Base-by-base conservation (phyloP, 78 protist genomes). In the Anaeramoeba flamelloides region DNA sequence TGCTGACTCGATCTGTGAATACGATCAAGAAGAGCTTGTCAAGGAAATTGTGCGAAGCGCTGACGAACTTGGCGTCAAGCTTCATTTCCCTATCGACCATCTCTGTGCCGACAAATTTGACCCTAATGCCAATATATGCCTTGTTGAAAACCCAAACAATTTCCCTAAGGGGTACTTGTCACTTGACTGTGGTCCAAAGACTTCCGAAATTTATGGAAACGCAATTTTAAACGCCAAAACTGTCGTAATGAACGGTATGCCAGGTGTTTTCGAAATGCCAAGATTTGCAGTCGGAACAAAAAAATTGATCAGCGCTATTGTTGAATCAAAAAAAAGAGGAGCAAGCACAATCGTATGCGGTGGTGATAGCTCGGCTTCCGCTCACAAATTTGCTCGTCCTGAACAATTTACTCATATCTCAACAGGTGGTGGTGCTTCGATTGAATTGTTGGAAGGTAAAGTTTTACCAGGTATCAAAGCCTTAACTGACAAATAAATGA, bases 381-480 rank as follows among this genome's bases (percentile, higher is more conserved):
- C 89, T 3, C 87, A 83, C 84, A 85, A 87, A 83, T 86, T 82
- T 31, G 90, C 89, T 39, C 38, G 75, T 74, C 83, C 1, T 3
- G 41, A 34, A 36, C 84, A 91, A 84, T 89, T 96, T 33, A 40
- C 86, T 79, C 97, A 92, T 84, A 92, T 93, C 32, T 79, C 89
- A 36, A 97, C 99, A 39, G 99, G 99, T 17, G 99, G 99, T 39
- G 99, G 99, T 40, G 99, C 99, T 22, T 89, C 95, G 22, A 91
- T 98, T 38, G 99, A 97, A 89, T 92, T 96, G 33, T 89, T 98
- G 39, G 97, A 95, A 82, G 99, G 98, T 78, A 88, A 86, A 84
- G 75, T 80, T 40, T 81, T 89, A 26, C 96, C 93, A 36, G 92
- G 92, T 31, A 81, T 89, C 22, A 79, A 2, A n/a, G 2, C 78